Percentiles rank a stretch among this genome's conserved stretches.
Evolutionary conservation across 768 basidiomycete species (phyloP).

Genomic region (Fomitopsis pulvina): DNA sequence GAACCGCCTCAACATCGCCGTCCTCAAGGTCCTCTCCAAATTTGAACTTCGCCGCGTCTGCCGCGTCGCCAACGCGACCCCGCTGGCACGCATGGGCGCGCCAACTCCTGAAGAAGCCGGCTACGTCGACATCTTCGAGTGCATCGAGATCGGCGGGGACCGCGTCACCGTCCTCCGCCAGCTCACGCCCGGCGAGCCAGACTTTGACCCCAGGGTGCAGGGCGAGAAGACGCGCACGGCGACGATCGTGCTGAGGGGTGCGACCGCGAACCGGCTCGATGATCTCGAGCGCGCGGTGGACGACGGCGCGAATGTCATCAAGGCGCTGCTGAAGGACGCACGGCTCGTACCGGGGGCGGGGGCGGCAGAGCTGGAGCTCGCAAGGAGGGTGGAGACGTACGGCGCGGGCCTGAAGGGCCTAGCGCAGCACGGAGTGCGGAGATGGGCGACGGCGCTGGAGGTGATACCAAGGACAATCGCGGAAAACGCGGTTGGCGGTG

Average conservation of each 20-base stretch:
- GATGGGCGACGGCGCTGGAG: slow-evolving; percentile 85
- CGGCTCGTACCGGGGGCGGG: slow-evolving; percentile 92
- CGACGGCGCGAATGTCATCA: slow-evolving; percentile 95
- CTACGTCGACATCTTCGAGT: slow-evolving; percentile 90
- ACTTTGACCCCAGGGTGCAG: slow-evolving; percentile 40
- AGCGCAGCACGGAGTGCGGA: slow-evolving; percentile 88
- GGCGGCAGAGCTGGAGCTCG: slow-evolving; percentile 91
- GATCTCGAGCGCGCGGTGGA: slow-evolving; percentile 96
- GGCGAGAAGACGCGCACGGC: slow-evolving; percentile 79
- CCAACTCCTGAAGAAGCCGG: slow-evolving; percentile 97
- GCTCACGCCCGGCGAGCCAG: slow-evolving; percentile 56
- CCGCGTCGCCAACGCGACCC: slow-evolving; percentile 93
- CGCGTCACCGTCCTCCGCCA: slow-evolving; percentile 96
- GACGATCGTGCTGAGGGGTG: slow-evolving; percentile 92
- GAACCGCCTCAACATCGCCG: slow-evolving; percentile 87
- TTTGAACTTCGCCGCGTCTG: slow-evolving; percentile 94
- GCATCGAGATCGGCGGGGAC: slow-evolving; percentile 94
- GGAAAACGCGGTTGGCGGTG: slow-evolving; percentile 90
- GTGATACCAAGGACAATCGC: slow-evolving; percentile 89
- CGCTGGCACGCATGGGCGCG: slow-evolving; percentile 91
- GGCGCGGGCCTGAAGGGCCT: slow-evolving; percentile 87
- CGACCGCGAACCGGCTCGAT: slow-evolving; percentile 90
- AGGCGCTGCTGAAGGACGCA: slow-evolving; percentile 84
- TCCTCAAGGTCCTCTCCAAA: slow-evolving; percentile 95
- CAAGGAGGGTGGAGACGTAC: slow-evolving; percentile 74